A percentile compares a stretch with the other conserved stretches of the same genome.
Conservation (phyloP, 1,284 basidiomycete genomes). For the Mycena citricolor region DNA sequence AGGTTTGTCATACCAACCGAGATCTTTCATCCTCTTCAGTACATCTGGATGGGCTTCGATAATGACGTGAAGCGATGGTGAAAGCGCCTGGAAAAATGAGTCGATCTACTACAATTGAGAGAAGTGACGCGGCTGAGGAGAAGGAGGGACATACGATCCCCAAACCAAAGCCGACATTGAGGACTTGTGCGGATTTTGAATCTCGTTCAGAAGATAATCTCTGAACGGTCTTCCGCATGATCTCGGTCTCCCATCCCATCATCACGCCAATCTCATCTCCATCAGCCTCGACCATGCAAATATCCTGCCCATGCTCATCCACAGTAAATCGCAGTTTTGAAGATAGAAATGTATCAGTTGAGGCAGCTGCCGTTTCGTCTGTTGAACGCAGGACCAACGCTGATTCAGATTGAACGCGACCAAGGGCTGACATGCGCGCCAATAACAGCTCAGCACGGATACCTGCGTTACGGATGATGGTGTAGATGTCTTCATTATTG, state of each 20-base stretch:
- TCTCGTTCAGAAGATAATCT: conserved; percentile 57
- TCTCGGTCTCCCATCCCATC: conserved; percentile 92
- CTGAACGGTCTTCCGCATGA: conserved; percentile 76
- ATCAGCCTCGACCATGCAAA: conserved; percentile 73
- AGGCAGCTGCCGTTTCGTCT: conserved; percentile 71
- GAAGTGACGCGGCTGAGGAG: conserved; percentile 11
- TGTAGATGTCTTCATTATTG: conserved; percentile 76
- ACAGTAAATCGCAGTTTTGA: conserved; percentile 71
- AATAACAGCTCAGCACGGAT: conserved; percentile 69
- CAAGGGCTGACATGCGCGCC: conserved; percentile 52
- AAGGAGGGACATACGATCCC: conserved; percentile 72
- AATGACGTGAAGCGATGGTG: conserved; percentile 77
- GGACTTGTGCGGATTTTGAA: conserved; percentile 57
- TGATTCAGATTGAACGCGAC: conserved; percentile 39
- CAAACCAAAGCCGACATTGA: conserved; percentile 94
- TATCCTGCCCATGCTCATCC: conserved; percentile 78
- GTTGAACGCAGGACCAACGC: conserved; percentile 52
- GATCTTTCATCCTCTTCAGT: conserved; percentile 69
- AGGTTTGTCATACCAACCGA: conserved; percentile 76
- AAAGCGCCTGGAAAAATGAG: conserved; percentile 70
- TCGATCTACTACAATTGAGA: conserved; percentile 63
- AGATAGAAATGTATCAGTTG: conserved; percentile 74
- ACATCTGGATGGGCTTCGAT: conserved; percentile 96
- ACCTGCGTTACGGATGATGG: conserved; percentile 80
- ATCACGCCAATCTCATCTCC: conserved; percentile 84